phyloP scores from a whole-genome alignment of 495 filamentous ascomycete species.

The Evernia prunastri region DNA sequence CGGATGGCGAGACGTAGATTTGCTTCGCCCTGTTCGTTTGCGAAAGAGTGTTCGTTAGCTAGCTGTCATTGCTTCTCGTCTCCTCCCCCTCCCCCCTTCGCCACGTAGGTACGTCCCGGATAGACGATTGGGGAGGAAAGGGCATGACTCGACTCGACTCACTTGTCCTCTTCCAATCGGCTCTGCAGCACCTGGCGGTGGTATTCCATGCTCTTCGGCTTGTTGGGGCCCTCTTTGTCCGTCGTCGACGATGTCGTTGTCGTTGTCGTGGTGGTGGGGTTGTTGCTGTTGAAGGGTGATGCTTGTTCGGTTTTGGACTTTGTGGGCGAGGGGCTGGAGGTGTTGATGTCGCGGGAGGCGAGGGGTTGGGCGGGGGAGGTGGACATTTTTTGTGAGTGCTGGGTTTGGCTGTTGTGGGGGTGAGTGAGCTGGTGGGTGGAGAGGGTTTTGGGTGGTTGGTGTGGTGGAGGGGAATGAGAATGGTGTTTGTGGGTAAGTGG shows the following conservation, averaged over 20 bases:
- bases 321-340: slow-evolving; percentile 32
- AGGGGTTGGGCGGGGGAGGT: slow-evolving; percentile 35
- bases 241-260: slow-evolving; percentile 29
- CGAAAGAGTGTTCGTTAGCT: background rate
- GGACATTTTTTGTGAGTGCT: slow-evolving; percentile 17
- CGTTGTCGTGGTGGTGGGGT: slow-evolving; percentile 12
- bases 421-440: background rate
- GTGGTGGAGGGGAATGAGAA: background rate
- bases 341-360: slow-evolving; percentile 53
- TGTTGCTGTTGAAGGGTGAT: background rate
- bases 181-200: slow-evolving; percentile 71
- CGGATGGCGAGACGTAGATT: slow-evolving; percentile 82
- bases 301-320: slow-evolving; percentile 13
- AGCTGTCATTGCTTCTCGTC: background rate
- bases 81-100: background rate
- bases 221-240: slow-evolving; percentile 28
- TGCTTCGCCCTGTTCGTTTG: slow-evolving; percentile 44
- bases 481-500: background rate
- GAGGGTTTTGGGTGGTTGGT: background rate
- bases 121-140: no score
- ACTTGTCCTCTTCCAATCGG: slow-evolving; percentile 66
- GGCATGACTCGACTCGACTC: slow-evolving; percentile 28
- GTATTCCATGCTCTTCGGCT: slow-evolving; percentile 55
- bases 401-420: background rate
- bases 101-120: no score